Conservation (phyloP, 106 monocot genomes). For the Xerophyta viscosa region DNA sequence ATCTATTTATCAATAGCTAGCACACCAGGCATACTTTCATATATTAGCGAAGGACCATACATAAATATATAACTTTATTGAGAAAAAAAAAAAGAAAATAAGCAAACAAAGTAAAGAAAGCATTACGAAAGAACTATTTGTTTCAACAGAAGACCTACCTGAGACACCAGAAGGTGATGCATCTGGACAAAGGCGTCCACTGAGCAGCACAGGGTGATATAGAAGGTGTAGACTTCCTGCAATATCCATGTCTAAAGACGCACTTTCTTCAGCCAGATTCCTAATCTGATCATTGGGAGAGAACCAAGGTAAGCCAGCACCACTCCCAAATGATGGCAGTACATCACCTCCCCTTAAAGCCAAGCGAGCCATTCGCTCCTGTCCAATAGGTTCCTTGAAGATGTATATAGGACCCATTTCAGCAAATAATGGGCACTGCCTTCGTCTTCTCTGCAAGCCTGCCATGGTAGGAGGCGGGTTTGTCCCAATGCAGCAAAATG, state of each 20-base stretch:
- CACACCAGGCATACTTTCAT: no score
- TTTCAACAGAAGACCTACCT: constrained; percentile 34
- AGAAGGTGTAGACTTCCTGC: constrained; percentile 72
- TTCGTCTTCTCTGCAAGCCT: constrained; percentile 60
- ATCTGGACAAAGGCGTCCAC: constrained; percentile 76
- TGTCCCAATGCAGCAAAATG: constrained; percentile 90
- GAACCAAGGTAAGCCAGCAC: constrained; percentile 59
- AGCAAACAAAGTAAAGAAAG: no score
- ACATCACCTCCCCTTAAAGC: constrained; percentile 77
- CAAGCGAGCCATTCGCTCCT: constrained; percentile 66
- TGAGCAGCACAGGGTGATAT: constrained; percentile 82
- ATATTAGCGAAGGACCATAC: no score
- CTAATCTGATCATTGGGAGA: constrained; percentile 48
- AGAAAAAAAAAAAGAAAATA: no score
- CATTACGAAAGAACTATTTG: no score
- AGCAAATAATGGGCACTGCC: constrained; percentile 87
- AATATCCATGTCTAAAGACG: constrained; percentile 63
- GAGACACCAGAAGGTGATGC: constrained; percentile 85
- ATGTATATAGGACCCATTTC: constrained; percentile 97
- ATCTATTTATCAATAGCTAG: no score
- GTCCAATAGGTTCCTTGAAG: constrained; percentile 88
- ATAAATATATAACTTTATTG: no score
- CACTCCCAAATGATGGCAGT: constrained; percentile 75
- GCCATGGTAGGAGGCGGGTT: constrained; percentile 90
- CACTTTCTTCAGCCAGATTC: constrained; percentile 71